Base-by-base conservation (phyloP, 345 rosid genomes). In the Clausena lansium region DNA sequence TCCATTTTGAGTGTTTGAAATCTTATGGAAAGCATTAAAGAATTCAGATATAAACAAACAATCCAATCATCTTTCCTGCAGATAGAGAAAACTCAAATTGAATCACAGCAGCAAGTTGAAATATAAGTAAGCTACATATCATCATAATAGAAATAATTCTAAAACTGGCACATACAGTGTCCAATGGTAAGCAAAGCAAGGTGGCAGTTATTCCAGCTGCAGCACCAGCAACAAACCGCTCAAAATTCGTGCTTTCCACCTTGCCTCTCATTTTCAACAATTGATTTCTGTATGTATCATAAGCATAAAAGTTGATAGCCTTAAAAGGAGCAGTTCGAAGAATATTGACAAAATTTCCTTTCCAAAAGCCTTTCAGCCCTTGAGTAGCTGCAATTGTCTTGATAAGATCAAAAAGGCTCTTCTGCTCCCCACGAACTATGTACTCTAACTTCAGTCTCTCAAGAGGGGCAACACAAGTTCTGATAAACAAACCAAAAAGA, bases 251-350 rank as follows among this genome's bases (percentile, higher is more conserved):
- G 6, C 89, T 79, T 84, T 93, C 98, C 77, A 92, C 87, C 59
- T 90, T 95, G 67, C 91, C 84, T 65, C 96, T 81, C 67, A 85
- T 27, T 79, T 85, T 92, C 79, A 91, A 73, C 81, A 93, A 83
- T 27, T 87, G 91, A 84, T 76, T 88, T 84, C 94, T 88, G 55
- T 95, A 95, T 1, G 91, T 88, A 83, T 95, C 99, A 77, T 92
- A 93, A 28, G 96, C 97, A 82, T 90, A 95, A 82, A 95, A 95
- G 79, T 93, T 95, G 88, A 95, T 87, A 55, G 98, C 88, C 85
- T 95, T 95, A 80, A 95, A 95, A 50, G 98, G 99, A 80, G 99
- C 97, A 3, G 98, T 92, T 67, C 99, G 89, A 27, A 95, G 96
- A 81, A 95, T 93, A 85, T 95, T 95, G 74, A 93, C 84, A 67